Evolutionary conservation across 306 rosid genomes (phyloP).

Genomic region (Trifolium subterraneum): DNA sequence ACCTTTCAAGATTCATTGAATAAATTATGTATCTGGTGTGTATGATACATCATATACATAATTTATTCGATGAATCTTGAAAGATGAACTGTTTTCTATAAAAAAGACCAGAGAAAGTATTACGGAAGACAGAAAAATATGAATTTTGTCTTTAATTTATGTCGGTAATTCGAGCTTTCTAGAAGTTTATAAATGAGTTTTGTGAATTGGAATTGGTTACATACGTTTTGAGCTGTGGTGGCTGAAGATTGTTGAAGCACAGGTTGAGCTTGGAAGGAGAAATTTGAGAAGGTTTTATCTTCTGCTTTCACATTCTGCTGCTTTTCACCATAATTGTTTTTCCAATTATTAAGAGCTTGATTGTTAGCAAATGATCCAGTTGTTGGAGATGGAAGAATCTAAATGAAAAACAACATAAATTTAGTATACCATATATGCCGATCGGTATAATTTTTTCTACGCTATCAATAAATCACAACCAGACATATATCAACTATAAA

Average conservation of each 20-base stretch:
- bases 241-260: conserved; percentile 45
- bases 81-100: too few relatives aligned
- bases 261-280: conserved; percentile 71
- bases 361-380: conserved; percentile 67
- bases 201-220: conserved; percentile 31
- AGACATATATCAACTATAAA: neutral
- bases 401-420: conserved; percentile 17
- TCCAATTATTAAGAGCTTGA: conserved; percentile 66
- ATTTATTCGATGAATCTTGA: too few relatives aligned
- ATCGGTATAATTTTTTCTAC: too few relatives aligned
- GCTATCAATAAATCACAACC: neutral
- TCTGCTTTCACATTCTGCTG: conserved; percentile 65
- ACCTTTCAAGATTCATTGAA: too few relatives aligned
- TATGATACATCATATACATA: too few relatives aligned
- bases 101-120: too few relatives aligned
- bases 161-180: neutral
- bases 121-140: neutral
- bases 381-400: conserved; percentile 86
- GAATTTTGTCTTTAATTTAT: neutral
- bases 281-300: conserved; percentile 55
- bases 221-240: conserved; percentile 37
- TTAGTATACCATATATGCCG: neutral
- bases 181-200: neutral
- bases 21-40: too few relatives aligned
- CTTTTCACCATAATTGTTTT: conserved; percentile 47